These are phyloP conservation scores for Zygoascus bituminiphila DNA, from an alignment of 805 yeast genomes.

Conservation along the genomic window DNA sequence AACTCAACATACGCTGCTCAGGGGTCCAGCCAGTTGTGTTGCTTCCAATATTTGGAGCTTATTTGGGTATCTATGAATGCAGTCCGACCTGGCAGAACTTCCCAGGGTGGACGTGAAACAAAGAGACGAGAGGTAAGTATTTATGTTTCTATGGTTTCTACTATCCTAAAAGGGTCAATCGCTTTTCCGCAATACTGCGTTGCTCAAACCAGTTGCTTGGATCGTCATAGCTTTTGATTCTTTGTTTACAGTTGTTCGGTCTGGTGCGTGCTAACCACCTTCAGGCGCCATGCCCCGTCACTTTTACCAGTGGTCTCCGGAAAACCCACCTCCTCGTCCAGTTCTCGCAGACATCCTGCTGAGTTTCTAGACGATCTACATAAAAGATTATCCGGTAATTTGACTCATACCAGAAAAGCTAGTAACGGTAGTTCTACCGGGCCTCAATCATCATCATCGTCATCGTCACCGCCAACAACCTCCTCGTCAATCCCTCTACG, in stretches of 20 bases:
- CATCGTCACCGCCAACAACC: too few relatives aligned
- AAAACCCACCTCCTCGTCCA: not conserved
- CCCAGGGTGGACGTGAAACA: not conserved
- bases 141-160: too few relatives aligned
- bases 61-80: not conserved
- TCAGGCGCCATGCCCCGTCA: constrained; percentile 8
- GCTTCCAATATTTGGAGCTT: too few relatives aligned
- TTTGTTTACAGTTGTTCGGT: not conserved
- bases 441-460: not conserved
- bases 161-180: too few relatives aligned
- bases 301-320: constrained; percentile 13
- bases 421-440: not conserved
- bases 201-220: too few relatives aligned
- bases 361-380: constrained; percentile 14
- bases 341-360: constrained; percentile 8
- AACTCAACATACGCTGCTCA: too few relatives aligned
- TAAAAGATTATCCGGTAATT: constrained; percentile 9
- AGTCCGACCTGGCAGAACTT: not conserved
- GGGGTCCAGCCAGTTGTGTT: too few relatives aligned
- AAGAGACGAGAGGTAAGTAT: not conserved
- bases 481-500: constrained; percentile 11
- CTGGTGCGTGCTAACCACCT: not conserved
- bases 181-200: too few relatives aligned
- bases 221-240: too few relatives aligned
- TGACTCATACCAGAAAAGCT: not conserved